A percentile compares a stretch with the other conserved stretches of the same genome.
Conservation (phyloP, 768 basidiomycete genomes). For the Trametopsis cervina region DNA sequence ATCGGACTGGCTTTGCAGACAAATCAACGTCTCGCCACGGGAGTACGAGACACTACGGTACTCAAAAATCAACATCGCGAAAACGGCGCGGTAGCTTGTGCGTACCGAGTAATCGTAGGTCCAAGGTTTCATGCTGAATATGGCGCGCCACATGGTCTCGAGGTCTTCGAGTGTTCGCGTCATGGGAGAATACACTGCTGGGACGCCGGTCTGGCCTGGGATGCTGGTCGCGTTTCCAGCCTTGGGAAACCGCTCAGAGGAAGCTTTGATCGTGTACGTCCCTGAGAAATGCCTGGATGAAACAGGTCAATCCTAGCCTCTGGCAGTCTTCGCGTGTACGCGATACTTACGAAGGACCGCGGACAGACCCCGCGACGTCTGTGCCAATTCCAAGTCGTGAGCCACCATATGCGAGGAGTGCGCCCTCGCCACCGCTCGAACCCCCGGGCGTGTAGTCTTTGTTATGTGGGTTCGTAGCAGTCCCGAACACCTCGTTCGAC, state of each 20-base stretch:
- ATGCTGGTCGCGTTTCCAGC: conserved; percentile 29
- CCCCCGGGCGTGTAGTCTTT: conserved; percentile 34
- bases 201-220: conserved; percentile 36
- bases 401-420: conserved; percentile 41
- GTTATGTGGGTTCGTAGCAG: conserved; percentile 41
- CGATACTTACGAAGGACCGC: conserved; percentile 38
- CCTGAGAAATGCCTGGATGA: conserved; percentile 28
- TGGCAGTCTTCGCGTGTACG: too few relatives aligned
- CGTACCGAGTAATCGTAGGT: conserved; percentile 36
- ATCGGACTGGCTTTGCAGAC: conserved; percentile 27
- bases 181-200: conserved; percentile 35
- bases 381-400: conserved; percentile 41
- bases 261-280: conserved; percentile 36
- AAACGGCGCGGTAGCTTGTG: not conserved
- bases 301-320: not conserved
- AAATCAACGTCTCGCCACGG: conserved; percentile 34
- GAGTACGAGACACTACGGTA: conserved; percentile 32
- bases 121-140: conserved; percentile 36
- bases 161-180: conserved; percentile 37
- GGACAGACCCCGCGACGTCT: conserved; percentile 44
- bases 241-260: conserved; percentile 31
- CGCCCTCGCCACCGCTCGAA: conserved; percentile 45
- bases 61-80: not conserved
- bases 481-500: conserved; percentile 38
- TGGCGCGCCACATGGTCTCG: conserved; percentile 36